Evolutionary conservation across 2,329 filamentous ascomycete genomes (phyloP).

Genomic region (Nigrospora oryzae): DNA sequence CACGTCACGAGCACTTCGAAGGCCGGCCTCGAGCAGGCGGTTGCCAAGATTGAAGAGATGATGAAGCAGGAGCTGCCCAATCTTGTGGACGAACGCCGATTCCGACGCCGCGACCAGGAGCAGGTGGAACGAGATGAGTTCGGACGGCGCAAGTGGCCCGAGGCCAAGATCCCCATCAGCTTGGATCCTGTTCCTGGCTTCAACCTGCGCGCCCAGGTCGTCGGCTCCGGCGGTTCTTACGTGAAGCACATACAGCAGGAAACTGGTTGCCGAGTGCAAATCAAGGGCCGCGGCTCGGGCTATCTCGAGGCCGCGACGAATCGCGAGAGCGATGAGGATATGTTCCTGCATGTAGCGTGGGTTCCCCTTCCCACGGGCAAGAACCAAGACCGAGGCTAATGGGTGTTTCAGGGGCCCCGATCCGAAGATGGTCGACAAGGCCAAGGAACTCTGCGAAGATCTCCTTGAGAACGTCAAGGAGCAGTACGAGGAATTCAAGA

Average conservation of each 20-base stretch:
- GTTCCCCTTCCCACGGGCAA: constrained; percentile 21
- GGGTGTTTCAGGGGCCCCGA: constrained; percentile 64
- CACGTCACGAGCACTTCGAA: constrained; percentile 92
- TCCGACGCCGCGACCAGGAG: constrained; percentile 74
- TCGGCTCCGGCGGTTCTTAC: constrained; percentile 87
- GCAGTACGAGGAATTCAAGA: constrained; percentile 88
- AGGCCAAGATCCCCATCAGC: constrained; percentile 85
- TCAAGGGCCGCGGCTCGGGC: constrained; percentile 92
- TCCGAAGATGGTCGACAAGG: constrained; percentile 73
- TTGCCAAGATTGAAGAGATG: constrained; percentile 83
- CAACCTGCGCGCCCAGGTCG: constrained; percentile 91
- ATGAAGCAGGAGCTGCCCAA: constrained; percentile 96
- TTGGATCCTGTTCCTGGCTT: constrained; percentile 90
- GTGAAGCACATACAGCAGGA: constrained; percentile 98
- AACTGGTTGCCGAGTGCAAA: constrained; percentile 92
- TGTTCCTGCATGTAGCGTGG: constrained; percentile 94
- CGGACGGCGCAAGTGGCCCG: constrained; percentile 95
- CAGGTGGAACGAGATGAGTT: constrained; percentile 83
- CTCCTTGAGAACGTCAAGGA: constrained; percentile 78
- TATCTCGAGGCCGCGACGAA: constrained; percentile 88
- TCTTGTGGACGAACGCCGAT: constrained; percentile 87
- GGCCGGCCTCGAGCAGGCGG: constrained; percentile 81
- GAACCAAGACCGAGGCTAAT: constrained; percentile 19
- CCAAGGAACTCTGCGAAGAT: constrained; percentile 83
- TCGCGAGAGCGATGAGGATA: constrained; percentile 85